Evolutionary conservation across 2,329 filamentous ascomycete species (phyloP), one percentile per base, ranked within the genome.

Genomic region (Parastagonospora avenae): DNA sequence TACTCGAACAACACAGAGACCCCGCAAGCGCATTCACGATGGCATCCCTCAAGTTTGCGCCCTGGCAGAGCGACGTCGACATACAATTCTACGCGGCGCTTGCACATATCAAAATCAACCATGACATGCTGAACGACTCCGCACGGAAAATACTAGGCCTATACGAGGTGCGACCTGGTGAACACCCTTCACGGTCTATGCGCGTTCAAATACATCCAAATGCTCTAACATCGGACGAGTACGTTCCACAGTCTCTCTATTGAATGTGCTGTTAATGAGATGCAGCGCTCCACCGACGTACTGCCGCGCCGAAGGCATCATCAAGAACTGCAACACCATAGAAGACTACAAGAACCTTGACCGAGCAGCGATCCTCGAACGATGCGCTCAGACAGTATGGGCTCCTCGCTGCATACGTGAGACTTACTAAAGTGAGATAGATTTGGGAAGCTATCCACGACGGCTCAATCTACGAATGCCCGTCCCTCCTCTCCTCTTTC

Each of bases 391-490:
- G 68, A 93, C 89, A 75, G 90, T 92, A 78, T 65, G 79, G 48
- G 51, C 24, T 40, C 28, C n/a, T 11, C 14, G 9, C 19, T 9
- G n/a, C 19, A 9, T 4, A 7, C 8, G n/a, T 24, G 9, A 4
- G 31, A 8, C 24, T 15, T 32, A 38, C 70, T 75, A 42, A 77
- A 48, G 12, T 36, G 4, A 19, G 32, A 9, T 43, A 95, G 89
- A 92, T 99, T 55, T 97, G 93, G 93, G 92, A 97, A 74, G 93
- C 94, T 24, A 97, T 99, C 68, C 88, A 92, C 60, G 94, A 99
- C 75, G 93, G 92, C 50, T 95, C 91, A 35, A 96, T 99, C 62
- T 97, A 96, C 76, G 94, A 92, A 8, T 90, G 93, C 43, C 94
- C 94, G 2, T 97, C 93, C 4, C 82, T 97, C 2, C 85, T 99